Evolutionary conservation across 2,329 filamentous ascomycete genomes (phyloP).

Genomic region (Xylaria sp.): DNA sequence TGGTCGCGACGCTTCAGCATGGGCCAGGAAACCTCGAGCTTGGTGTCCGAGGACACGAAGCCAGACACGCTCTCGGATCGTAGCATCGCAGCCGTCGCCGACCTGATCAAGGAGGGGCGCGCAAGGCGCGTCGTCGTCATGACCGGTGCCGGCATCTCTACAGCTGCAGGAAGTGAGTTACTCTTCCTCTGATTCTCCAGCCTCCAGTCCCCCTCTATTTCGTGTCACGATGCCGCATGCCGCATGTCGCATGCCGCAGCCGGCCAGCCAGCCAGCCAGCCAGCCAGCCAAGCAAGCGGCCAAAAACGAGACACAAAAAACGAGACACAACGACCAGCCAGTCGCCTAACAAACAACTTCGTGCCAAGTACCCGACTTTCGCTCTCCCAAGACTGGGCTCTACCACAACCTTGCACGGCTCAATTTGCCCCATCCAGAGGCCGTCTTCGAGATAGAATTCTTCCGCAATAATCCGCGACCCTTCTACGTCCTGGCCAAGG

Average conservation of each 20-base stretch:
- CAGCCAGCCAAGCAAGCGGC: too few relatives aligned
- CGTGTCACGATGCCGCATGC: background rate
- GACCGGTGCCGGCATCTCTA: constrained; percentile 90
- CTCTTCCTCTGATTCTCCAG: background rate
- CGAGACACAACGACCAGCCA: background rate
- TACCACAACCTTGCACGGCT: constrained; percentile 92
- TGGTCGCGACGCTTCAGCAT: constrained; percentile 64
- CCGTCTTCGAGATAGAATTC: constrained; percentile 92
- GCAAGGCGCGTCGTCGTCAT: constrained; percentile 83
- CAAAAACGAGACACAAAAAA: too few relatives aligned
- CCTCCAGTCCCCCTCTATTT: background rate
- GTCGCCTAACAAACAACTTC: constrained; percentile 11
- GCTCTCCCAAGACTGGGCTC: constrained; percentile 90
- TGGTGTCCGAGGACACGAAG: constrained; percentile 71
- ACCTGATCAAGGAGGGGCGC: constrained; percentile 77
- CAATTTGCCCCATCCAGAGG: constrained; percentile 88
- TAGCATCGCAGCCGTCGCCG: constrained; percentile 79
- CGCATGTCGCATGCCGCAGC: too few relatives aligned
- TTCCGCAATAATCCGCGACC: constrained; percentile 86
- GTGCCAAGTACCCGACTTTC: constrained; percentile 84
- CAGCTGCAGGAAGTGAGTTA: constrained; percentile 70
- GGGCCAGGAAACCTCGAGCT: constrained; percentile 84
- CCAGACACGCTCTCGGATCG: constrained; percentile 75
- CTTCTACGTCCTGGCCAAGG: constrained; percentile 91
- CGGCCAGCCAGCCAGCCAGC: too few relatives aligned